Conservation (phyloP, 2,329 filamentous ascomycete species). For the Ceratocystis harringtonii region DNA sequence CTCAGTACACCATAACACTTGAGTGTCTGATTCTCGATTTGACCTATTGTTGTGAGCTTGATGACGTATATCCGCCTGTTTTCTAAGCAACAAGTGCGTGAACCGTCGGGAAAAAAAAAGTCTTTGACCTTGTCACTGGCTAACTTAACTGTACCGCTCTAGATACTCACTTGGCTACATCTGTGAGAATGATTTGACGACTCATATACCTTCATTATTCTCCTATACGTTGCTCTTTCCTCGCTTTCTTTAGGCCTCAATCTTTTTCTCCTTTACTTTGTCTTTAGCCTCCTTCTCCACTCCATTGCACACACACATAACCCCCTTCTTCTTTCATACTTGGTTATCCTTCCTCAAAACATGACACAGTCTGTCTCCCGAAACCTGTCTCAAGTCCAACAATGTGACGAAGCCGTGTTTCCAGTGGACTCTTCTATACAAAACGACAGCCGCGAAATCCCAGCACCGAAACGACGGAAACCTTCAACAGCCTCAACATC, state of each 20-base stretch:
- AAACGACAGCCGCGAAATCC: conserved; percentile 1
- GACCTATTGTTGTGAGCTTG: neutral
- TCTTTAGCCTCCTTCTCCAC: neutral
- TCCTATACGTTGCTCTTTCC: neutral
- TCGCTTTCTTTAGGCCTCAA: neutral
- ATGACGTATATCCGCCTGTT: conserved; percentile 2
- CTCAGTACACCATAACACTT: neutral
- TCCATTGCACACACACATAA: neutral
- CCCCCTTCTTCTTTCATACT: neutral
- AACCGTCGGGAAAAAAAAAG: neutral
- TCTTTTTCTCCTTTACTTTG: neutral
- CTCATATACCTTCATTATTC: neutral
- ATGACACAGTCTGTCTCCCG: conserved; percentile 1
- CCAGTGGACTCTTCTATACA: neutral
- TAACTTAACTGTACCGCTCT: neutral
- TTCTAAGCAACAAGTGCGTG: neutral
- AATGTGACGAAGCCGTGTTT: neutral
- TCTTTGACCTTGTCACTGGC: neutral
- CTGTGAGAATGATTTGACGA: conserved; percentile 5
- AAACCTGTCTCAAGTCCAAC: neutral
- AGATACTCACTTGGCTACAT: neutral
- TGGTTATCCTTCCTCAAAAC: neutral
- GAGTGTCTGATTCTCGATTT: neutral
- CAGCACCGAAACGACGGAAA: conserved; percentile 15
- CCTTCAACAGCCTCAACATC: conserved; percentile 5